Conservation (phyloP, 2,329 filamentous ascomycete species). For the Macroventuria anomochaeta region DNA sequence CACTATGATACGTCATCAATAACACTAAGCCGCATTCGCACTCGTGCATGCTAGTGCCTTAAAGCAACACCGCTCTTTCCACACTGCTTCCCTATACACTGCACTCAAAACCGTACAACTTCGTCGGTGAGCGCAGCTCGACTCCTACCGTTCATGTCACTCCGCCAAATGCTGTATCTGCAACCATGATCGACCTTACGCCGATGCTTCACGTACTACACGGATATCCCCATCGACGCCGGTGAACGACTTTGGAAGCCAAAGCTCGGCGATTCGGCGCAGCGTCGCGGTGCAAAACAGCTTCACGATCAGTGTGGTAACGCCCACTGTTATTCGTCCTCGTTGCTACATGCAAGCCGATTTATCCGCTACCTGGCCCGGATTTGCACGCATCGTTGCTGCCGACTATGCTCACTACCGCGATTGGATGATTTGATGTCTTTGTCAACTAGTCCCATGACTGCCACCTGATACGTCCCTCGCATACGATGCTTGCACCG, state of each 20-base stretch:
- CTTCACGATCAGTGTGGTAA: background rate
- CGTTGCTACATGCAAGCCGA: background rate
- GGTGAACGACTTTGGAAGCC: conserved; percentile 15
- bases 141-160: conserved; percentile 21
- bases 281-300: conserved; percentile 3
- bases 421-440: background rate
- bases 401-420: background rate
- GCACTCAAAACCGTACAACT: conserved; percentile 13
- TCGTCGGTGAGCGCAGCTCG: conserved; percentile 40
- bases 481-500: background rate
- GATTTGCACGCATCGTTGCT: background rate
- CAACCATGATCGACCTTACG: conserved; percentile 11
- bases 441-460: background rate
- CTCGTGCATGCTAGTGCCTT: conserved; percentile 16
- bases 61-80: conserved; percentile 39
- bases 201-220: conserved; percentile 4
- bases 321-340: background rate
- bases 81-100: conserved; percentile 15
- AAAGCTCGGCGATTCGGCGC: conserved; percentile 15
- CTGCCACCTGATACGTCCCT: background rate
- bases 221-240: conserved; percentile 2
- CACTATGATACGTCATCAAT: conserved; percentile 27
- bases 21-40: conserved; percentile 5
- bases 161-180: background rate
- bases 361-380: conserved; percentile 11